These are phyloP conservation scores for Peniophora sp. DNA, from an alignment of 1,284 basidiomycete species.

Conservation along the genomic window DNA sequence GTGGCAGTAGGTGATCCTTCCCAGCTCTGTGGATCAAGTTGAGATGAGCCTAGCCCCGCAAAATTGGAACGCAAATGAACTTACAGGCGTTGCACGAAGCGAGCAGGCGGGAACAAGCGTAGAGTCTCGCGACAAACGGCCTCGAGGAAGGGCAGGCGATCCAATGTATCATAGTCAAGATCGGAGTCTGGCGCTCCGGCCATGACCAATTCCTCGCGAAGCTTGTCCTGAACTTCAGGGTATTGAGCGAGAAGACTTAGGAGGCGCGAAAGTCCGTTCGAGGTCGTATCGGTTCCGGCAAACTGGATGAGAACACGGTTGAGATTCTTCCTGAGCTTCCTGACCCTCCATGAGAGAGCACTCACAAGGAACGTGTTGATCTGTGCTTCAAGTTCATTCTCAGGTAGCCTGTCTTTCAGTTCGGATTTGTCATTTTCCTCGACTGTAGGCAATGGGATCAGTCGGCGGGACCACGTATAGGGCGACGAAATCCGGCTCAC, in stretches of 20 bases:
- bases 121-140: constrained; percentile 26
- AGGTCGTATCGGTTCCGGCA: constrained; percentile 22
- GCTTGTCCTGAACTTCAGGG: constrained; percentile 15
- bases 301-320: constrained; percentile 18
- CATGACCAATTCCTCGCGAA: constrained; percentile 17
- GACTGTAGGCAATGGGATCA: constrained; percentile 7
- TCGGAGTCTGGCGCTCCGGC: constrained; percentile 15
- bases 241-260: constrained; percentile 17
- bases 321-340: background rate
- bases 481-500: constrained; percentile 12
- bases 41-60: background rate
- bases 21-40: constrained; percentile 1
- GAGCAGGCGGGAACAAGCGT: constrained; percentile 11
- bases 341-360: background rate
- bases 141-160: constrained; percentile 22
- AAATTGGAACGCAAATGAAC: background rate
- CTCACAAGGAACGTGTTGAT: constrained; percentile 8
- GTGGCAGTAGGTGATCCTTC: constrained; percentile 12
- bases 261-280: constrained; percentile 18
- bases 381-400: constrained; percentile 17
- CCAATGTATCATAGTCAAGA: constrained; percentile 20
- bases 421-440: constrained; percentile 15
- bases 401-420: constrained; percentile 17
- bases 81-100: constrained; percentile 1
- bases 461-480: background rate